A percentile compares a stretch with the other conserved stretches of the same genome.
These are phyloP conservation scores for Comarum palustre DNA, from an alignment of 306 rosid genomes.

Conservation along the genomic window DNA sequence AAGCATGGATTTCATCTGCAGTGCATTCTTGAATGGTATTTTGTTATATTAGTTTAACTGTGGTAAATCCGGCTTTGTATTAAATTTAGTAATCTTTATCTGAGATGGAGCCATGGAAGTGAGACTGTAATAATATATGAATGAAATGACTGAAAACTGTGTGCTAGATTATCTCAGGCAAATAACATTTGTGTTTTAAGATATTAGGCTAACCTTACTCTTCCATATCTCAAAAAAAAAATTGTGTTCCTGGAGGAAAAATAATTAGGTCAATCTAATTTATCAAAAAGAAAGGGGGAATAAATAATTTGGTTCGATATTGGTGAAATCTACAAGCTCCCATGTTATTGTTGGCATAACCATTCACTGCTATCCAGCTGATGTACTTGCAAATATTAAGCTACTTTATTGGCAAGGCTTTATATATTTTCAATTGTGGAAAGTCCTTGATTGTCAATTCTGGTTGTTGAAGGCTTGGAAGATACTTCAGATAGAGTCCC, in stretches of 20 bases:
- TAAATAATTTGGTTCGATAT: neutral
- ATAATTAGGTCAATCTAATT: neutral
- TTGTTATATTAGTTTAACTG: conserved; percentile 8
- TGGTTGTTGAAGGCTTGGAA: neutral
- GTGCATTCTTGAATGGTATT: conserved; percentile 92
- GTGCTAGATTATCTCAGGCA: neutral
- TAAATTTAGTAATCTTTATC: neutral
- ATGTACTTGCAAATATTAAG: neutral
- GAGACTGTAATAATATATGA: neutral
- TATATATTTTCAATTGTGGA: neutral
- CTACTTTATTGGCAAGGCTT: neutral
- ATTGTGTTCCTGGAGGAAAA: neutral
- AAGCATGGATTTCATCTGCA: conserved; percentile 97
- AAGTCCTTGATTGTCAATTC: neutral
- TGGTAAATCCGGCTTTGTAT: neutral
- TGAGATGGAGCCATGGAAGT: neutral
- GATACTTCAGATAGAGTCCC: neutral
- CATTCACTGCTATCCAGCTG: neutral
- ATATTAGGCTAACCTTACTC: neutral
- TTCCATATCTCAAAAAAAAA: neutral
- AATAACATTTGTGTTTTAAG: neutral
- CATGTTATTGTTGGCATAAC: neutral
- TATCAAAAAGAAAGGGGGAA: neutral
- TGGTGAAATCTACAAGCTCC: neutral
- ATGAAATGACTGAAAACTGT: neutral